A percentile compares a stretch with the other conserved stretches of the same genome.
phyloP scores from a whole-genome alignment of 1,284 basidiomycete genomes.

The Golubevia pallescens region DNA sequence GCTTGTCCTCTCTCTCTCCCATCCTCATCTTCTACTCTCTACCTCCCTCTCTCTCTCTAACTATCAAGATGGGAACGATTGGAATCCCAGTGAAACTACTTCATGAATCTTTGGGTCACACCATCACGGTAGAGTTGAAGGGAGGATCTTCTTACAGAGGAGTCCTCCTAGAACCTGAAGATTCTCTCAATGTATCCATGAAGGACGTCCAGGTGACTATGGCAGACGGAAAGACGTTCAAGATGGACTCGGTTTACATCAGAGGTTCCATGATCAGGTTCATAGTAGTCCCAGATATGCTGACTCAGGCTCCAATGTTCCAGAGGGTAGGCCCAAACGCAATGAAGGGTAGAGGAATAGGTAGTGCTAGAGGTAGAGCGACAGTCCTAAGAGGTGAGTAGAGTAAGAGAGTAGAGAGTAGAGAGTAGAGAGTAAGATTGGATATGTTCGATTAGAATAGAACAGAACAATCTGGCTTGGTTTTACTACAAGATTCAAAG shows the following conservation, averaged over 20 bases:
- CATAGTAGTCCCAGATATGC: conserved; percentile 63
- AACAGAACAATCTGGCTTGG: too few species aligned
- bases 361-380: conserved; percentile 55
- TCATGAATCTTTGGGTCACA: conserved; percentile 60
- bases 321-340: conserved; percentile 62
- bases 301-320: conserved; percentile 64
- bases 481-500: too few species aligned
- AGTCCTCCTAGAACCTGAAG: conserved; percentile 61
- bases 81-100: conserved; percentile 63
- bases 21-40: background rate
- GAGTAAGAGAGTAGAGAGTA: too few species aligned
- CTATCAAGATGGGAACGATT: conserved; percentile 18
- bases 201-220: conserved; percentile 61
- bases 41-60: background rate
- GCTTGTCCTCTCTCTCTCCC: background rate
- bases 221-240: conserved; percentile 58
- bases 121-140: conserved; percentile 62
- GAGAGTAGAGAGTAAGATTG: too few species aligned
- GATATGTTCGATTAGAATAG: too few species aligned
- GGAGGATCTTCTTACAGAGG: conserved; percentile 61
- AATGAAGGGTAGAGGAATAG: conserved; percentile 63
- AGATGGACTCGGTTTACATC: conserved; percentile 61
- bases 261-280: conserved; percentile 61
- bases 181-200: conserved; percentile 60
- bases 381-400: conserved; percentile 56